Conservation (phyloP, 73 alveolate species). For the Diophrys sp. region DNA sequence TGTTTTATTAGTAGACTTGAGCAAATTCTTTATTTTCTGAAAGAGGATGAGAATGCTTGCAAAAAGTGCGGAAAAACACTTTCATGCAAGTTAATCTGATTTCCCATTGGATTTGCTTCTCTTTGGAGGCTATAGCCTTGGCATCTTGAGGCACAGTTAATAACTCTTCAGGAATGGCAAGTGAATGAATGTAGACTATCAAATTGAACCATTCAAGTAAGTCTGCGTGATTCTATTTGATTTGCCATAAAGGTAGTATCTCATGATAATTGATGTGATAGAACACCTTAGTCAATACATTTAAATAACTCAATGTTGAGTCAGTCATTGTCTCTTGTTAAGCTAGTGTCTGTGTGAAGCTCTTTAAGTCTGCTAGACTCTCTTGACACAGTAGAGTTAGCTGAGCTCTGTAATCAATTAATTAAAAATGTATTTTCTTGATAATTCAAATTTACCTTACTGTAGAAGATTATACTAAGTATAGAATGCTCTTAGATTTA, state of each 20-base stretch:
- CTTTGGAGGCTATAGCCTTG: background rate
- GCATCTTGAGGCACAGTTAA: background rate
- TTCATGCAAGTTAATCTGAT: background rate
- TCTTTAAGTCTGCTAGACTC: background rate
- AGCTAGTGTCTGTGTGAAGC: background rate
- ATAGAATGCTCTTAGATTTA: too few species aligned
- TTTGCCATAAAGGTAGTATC: background rate
- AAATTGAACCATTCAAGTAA: background rate
- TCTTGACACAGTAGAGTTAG: background rate
- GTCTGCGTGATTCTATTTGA: background rate
- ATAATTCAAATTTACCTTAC: too few species aligned
- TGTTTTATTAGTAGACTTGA: too few species aligned
- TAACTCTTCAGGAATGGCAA: background rate
- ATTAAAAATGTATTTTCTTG: too few species aligned
- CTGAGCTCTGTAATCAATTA: background rate
- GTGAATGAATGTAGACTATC: background rate
- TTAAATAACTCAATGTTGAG: background rate
- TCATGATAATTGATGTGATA: background rate
- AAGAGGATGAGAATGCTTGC: background rate
- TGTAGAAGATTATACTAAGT: too few species aligned
- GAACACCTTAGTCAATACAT: background rate
- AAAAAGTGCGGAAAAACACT: background rate
- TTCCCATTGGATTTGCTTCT: background rate
- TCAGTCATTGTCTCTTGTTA: background rate
- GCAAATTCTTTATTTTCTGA: background rate